Evolutionary conservation across 2,329 filamentous ascomycete species (phyloP), one percentile per base, ranked within the genome.

Genomic region (Hypomyces perniciosus): DNA sequence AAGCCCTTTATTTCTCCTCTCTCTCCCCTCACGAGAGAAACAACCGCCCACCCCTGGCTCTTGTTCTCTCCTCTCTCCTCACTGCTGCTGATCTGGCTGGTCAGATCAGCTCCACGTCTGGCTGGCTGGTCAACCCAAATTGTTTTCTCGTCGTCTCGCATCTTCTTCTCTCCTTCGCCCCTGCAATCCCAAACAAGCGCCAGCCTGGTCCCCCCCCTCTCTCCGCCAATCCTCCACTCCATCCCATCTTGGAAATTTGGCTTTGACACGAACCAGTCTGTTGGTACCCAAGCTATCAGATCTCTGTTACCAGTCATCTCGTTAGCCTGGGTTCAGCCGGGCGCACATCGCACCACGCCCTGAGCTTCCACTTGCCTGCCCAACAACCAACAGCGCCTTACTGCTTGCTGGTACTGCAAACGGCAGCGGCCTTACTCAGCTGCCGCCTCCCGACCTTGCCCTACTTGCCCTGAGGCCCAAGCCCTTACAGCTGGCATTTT

Each of bases 221-320:
- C 30, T 44, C 50, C 33, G 41, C 45, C 40, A 61, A 61, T 55
- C 59, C 61, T 60, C 58, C 59, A 48, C 50, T 44, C 51, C 46
- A 38, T 46, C 30, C 38, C 28, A 4, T 44, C 12, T 5, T 33
- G 29, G 40, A 37, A 35, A 48, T 58, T 57, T 59, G 58, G 57
- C 57, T 59, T 58, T 37, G 41, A 60, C 59, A 59, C 59, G 58
- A 64, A 63, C 59, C 61, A 57, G 48, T 53, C 56, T 59, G 54
- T 55, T 64, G 59, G 59, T 57, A 62, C 60, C 53, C 31, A 30
- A 30, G 38, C 35, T 40, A 46, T 46, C 37, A 6, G 20, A 43
- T 43, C 41, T 45, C 27, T 52, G 29, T 38, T 48, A 28, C 12
- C 39, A 26, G 31, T 31, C 30, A 26, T n/a, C 20, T 34, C 39